These are phyloP conservation scores for Coemansia sp. DNA, from an alignment of 192 early-diverging fungal species.

Conservation along the genomic window DNA sequence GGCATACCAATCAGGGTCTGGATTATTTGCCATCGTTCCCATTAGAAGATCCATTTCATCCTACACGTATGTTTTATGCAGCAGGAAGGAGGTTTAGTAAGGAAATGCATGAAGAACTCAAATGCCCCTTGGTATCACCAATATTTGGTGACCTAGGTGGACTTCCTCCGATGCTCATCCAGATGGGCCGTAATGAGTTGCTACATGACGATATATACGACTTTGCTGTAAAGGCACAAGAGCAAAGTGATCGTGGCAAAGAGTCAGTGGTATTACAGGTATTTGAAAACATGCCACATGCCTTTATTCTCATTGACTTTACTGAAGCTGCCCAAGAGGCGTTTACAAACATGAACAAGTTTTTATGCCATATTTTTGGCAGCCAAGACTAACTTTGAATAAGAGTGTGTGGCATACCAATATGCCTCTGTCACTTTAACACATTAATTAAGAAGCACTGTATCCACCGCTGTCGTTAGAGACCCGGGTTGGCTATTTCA, in stretches of 20 bases:
- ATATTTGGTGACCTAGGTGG: slow-evolving; percentile 26
- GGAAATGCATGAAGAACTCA: slow-evolving; percentile 25
- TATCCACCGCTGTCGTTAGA: too few relatives aligned
- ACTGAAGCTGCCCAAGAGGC: slow-evolving; percentile 21
- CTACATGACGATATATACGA: slow-evolving; percentile 35
- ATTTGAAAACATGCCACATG: slow-evolving; percentile 44
- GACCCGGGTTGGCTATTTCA: too few relatives aligned
- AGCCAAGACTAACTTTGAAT: too few relatives aligned
- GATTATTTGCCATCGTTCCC: slow-evolving; percentile 33
- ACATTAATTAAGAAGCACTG: too few relatives aligned
- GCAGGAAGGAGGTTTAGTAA: slow-evolving; percentile 16
- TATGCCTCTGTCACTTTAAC: too few relatives aligned
- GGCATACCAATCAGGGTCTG: slow-evolving; percentile 13
- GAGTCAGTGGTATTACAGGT: slow-evolving; percentile 14
- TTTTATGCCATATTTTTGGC: slow-evolving; percentile 5
- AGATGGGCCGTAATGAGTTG: slow-evolving; percentile 39
- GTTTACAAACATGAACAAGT: slow-evolving; percentile 23
- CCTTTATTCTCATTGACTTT: slow-evolving; percentile 39
- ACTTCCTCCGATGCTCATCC: slow-evolving; percentile 44
- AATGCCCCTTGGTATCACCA: slow-evolving; percentile 41
- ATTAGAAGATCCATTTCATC: slow-evolving; percentile 34
- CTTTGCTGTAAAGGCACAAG: slow-evolving; percentile 15
- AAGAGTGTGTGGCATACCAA: too few relatives aligned
- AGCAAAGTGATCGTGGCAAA: slow-evolving; percentile 3
- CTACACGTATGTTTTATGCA: slow-evolving; percentile 41